Conservation (phyloP, 2,329 filamentous ascomycete species). For the Penicillium hordei region DNA sequence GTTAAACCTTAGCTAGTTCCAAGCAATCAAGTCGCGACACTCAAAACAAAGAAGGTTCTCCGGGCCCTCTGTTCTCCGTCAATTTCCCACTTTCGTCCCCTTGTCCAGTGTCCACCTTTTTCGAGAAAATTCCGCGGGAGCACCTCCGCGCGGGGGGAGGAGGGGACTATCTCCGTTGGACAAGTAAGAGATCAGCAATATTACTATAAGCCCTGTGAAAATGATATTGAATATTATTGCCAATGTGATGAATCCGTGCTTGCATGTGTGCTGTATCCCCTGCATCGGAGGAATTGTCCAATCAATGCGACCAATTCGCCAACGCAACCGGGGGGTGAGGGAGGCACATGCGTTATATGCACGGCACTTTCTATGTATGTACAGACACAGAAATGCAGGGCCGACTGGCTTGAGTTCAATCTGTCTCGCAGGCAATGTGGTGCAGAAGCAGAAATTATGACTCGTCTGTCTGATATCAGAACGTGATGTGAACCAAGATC, state of each 20-base stretch:
- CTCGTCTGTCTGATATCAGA: slow-evolving; percentile 11
- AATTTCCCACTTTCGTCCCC: neutral
- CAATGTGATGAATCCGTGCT: slow-evolving; percentile 4
- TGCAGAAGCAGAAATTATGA: slow-evolving; percentile 1
- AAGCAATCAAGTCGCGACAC: neutral
- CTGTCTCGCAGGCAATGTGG: neutral
- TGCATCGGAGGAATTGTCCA: slow-evolving; percentile 11
- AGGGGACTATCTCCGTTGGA: neutral
- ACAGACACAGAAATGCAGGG: slow-evolving; percentile 2
- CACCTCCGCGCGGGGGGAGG: slow-evolving; percentile 15
- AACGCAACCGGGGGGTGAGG: neutral
- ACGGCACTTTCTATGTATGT: neutral
- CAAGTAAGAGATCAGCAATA: slow-evolving; percentile 1
- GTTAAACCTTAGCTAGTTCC: neutral
- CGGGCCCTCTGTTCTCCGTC: neutral
- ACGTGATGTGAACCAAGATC: slow-evolving; percentile 12
- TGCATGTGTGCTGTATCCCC: slow-evolving; percentile 6
- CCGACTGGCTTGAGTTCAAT: neutral
- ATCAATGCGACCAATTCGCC: neutral
- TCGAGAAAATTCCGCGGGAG: slow-evolving; percentile 27
- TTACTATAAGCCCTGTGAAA: neutral
- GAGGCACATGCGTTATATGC: neutral
- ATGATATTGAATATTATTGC: neutral
- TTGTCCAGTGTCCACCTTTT: slow-evolving; percentile 18
- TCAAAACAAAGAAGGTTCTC: neutral